Evolutionary conservation across 2,329 filamentous ascomycete genomes (phyloP), one percentile per base, ranked within the genome.

Genomic region (Colletotrichum chlorophyti): DNA sequence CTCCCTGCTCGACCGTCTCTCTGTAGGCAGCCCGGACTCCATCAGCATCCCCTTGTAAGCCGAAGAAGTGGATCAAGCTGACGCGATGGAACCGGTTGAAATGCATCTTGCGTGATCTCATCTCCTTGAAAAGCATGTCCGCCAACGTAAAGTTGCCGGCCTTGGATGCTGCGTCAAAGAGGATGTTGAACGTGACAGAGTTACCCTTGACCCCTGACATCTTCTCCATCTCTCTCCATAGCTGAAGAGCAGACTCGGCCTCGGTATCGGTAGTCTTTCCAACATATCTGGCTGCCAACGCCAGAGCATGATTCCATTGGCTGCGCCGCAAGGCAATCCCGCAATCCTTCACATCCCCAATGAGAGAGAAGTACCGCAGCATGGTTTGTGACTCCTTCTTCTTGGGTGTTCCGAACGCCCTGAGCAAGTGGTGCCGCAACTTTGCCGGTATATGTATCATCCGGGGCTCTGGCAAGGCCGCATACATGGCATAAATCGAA

Each of bases 191-290:
- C 0, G 94, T 96, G n/a, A 93, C 88, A 45, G 86, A 81, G 65
- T 90, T 90, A 31, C 84, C 88, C 64, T 77, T 76, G 12, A 92
- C 72, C 1, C 84, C 82, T 2, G 87, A 87, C 5, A 85, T 76
- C 42, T 84, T 81, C 72, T 99, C 95, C 93, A 98, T 98, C 66
- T 95, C 87, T 63, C 85, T 87, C 93, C 94, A 99, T 21, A 96
- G 74, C 43, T 86, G 83, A 41, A 99, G 78, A 0, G 91, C 88
- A 5, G 85, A 82, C 71, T 91, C 79, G 38, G 91, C 73, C 70
- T 93, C 83, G 35, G 81, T 67, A 40, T 82, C 78, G 41, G 84
- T 80, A 34, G 87, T 78, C 10, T 68, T 77, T 8, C 83, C 79
- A 63, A 89, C 85, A 65, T 90, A 92, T 54, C 89, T 87, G 32